Evolutionary conservation across 345 rosid genomes (phyloP).

Genomic region (Rhodomyrtus tomentosa): DNA sequence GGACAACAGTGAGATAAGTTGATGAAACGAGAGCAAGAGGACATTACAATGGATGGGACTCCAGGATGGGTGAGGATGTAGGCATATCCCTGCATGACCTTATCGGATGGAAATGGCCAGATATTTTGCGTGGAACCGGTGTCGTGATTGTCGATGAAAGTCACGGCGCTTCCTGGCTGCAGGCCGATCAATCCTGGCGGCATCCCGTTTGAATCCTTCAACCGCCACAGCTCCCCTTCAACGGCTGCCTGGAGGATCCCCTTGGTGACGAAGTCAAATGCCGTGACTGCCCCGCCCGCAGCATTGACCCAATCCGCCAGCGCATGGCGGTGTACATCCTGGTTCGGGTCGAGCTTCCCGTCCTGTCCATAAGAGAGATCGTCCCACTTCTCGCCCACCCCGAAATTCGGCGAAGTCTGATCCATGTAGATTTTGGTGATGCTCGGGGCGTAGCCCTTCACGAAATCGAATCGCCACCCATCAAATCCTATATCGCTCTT

Average conservation of each 20-base stretch:
- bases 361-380: slow-evolving; percentile 36
- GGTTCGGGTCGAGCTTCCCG: slow-evolving; percentile 37
- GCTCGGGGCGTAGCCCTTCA: slow-evolving; percentile 50
- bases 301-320: slow-evolving; percentile 51
- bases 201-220: slow-evolving; percentile 55
- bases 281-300: slow-evolving; percentile 47
- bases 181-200: slow-evolving; percentile 77
- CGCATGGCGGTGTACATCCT: slow-evolving; percentile 46
- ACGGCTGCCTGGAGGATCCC: slow-evolving; percentile 75
- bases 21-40: background rate
- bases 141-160: slow-evolving; percentile 80
- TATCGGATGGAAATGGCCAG: slow-evolving; percentile 72
- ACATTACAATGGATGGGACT: slow-evolving; percentile 51
- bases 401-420: slow-evolving; percentile 48
- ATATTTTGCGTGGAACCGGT: slow-evolving; percentile 48
- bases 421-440: slow-evolving; percentile 40
- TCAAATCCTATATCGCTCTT: slow-evolving; percentile 59
- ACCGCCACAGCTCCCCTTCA: slow-evolving; percentile 65
- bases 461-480: slow-evolving; percentile 78
- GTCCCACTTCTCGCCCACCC: slow-evolving; percentile 81
- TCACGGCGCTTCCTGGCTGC: slow-evolving; percentile 60
- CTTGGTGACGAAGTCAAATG: slow-evolving; percentile 86
- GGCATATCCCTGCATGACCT: slow-evolving; percentile 82
- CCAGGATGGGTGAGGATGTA: slow-evolving; percentile 89
- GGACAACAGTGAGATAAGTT: background rate